Evolutionary conservation across 768 basidiomycete species (phyloP), one percentile per base, ranked within the genome.

Genomic region (Phanerochaete carnosa): DNA sequence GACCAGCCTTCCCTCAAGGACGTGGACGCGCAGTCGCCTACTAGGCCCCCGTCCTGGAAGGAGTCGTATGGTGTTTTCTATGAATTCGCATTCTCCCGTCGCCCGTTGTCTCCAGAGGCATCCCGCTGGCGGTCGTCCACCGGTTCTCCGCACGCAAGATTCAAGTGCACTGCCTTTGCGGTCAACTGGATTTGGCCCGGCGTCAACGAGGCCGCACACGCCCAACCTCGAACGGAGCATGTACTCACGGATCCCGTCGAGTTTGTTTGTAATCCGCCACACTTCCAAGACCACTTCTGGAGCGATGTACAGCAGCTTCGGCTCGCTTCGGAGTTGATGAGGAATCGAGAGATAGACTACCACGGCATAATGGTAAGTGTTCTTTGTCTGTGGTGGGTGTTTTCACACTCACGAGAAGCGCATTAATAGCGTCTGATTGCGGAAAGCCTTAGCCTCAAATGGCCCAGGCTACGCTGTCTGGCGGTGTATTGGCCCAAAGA

Each of bases 111-210:
- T 2, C 46, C 52, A 19, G 54, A 63, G 19, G 53, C 52, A 3
- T 39, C 46, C 3, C 16, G 26, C 45, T 60, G 58, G 62, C 29
- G 45, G 23, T 37, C 37, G 15, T 23, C 46, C 2, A 2, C 23
- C 2, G 58, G 62, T 12, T 63, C 58, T 28, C 3, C 22, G 1
- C 29, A 54, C 12, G 58, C 58, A 11, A 58, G 58, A 1, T 63
- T 56, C 47, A 23, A n/a, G 30, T 53, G 51, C 30, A 59, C 58
- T 11, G 55, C n/a, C 22, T 45, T 63, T 22, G 51, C 57, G 19
- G 22, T 62, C 33, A 35, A 35, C 13, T 35, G 33, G 33, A 35
- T 13, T 13, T 35, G 33, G 33, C 33, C n/a, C n/a, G n/a, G 13
- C 7, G 33, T 13, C 13, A 13, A 35, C 13, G 33, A 6, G 33